Percentiles rank a stretch among this genome's conserved stretches.
phyloP scores from a whole-genome alignment of 106 monocot genomes.

The Alisma plantagoaquatica region DNA sequence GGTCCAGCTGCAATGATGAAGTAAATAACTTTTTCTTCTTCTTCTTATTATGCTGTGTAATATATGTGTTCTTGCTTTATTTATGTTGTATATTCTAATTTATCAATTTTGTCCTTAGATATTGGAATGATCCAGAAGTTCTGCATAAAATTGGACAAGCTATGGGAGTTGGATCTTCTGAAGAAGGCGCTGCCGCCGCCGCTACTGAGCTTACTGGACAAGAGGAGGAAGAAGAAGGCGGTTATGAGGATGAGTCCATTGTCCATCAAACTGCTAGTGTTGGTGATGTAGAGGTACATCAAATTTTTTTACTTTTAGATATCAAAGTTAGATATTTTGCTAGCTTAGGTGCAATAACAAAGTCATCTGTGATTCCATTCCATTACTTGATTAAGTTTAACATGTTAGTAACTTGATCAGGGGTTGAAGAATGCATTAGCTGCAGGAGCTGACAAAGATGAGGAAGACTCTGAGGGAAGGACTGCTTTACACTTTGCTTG shows the following conservation, averaged over 20 bases:
- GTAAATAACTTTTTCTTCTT: too few species aligned
- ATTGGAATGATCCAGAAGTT: constrained; percentile 77
- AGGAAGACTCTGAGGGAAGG: too few species aligned
- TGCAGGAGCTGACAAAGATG: constrained; percentile 69
- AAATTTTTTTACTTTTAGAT: too few species aligned
- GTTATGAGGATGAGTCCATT: constrained; percentile 65
- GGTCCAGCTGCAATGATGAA: constrained; percentile 90
- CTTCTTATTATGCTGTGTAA: background rate
- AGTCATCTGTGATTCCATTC: too few species aligned
- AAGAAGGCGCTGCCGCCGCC: constrained; percentile 17
- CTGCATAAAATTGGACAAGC: constrained; percentile 66
- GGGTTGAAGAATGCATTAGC: constrained; percentile 65
- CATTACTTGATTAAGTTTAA: background rate
- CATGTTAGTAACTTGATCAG: constrained; percentile 8
- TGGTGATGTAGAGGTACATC: too few species aligned
- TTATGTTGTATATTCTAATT: background rate
- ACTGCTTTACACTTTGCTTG: constrained; percentile 90
- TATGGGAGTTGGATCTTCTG: constrained; percentile 43
- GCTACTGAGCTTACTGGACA: constrained; percentile 26
- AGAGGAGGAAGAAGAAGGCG: constrained; percentile 48
- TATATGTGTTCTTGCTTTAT: background rate
- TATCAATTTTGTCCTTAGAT: constrained; percentile 27
- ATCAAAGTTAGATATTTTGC: too few species aligned
- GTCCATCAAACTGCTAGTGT: constrained; percentile 85
- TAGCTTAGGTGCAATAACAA: too few species aligned